These are phyloP conservation scores for Sporisorium sorghi DNA, from an alignment of 1,284 basidiomycete species.

Conservation along the genomic window DNA sequence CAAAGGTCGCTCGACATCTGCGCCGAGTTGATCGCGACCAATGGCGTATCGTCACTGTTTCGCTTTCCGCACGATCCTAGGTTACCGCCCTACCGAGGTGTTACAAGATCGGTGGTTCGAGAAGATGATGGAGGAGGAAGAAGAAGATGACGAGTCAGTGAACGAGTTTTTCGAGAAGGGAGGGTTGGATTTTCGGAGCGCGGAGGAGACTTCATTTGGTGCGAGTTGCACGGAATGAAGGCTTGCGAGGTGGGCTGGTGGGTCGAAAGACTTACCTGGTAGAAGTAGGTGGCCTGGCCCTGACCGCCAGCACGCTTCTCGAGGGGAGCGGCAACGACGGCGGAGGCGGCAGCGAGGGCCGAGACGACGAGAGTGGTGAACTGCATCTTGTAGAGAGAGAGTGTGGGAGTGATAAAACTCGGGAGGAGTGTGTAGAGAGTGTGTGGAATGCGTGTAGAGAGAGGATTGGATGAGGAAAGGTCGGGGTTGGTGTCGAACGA, in stretches of 20 bases:
- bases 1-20: conserved; percentile 43
- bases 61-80: conserved; percentile 60
- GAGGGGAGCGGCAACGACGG: conserved; percentile 40
- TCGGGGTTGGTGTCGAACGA: not conserved
- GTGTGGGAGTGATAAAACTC: conserved; percentile 2
- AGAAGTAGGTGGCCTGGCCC: conserved; percentile 56
- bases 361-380: conserved; percentile 50
- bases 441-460: not conserved
- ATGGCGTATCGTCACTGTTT: conserved; percentile 41
- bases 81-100: conserved; percentile 50
- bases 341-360: conserved; percentile 38
- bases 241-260: not conserved
- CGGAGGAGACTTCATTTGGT: not conserved
- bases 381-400: too few relatives aligned
- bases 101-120: not conserved
- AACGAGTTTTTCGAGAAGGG: not conserved
- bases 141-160: conserved; percentile 6
- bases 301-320: conserved; percentile 35
- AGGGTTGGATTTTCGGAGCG: not conserved
- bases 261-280: conserved; percentile 21
- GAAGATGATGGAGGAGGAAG: not conserved
- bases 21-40: conserved; percentile 49
- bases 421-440: not conserved
- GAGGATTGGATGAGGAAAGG: conserved; percentile 8
- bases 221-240: not conserved